These are phyloP conservation scores for Penicillium sp. DNA, from an alignment of 2,329 filamentous ascomycete genomes.

Conservation along the genomic window DNA sequence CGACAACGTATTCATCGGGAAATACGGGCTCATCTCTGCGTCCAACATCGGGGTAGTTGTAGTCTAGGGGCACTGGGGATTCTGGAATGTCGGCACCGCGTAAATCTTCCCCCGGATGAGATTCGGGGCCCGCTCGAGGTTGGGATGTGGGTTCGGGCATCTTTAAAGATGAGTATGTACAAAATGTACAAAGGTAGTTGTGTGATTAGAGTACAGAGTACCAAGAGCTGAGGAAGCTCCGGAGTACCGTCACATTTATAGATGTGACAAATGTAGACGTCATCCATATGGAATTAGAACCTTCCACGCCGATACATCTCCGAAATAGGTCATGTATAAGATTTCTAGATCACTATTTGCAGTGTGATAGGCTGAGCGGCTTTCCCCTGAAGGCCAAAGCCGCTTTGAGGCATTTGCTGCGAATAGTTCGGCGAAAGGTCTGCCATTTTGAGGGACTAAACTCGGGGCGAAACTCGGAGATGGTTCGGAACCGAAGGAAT, in stretches of 20 bases:
- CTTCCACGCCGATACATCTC: slow-evolving; percentile 16
- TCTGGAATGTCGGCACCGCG: slow-evolving; percentile 22
- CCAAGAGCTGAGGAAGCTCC: too few species aligned
- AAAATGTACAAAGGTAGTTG: not conserved
- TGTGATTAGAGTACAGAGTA: not conserved
- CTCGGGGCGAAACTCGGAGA: slow-evolving; percentile 7
- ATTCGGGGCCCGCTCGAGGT: not conserved
- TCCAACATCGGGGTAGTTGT: slow-evolving; percentile 31
- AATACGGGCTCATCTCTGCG: slow-evolving; percentile 19
- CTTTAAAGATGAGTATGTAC: not conserved
- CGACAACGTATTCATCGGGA: slow-evolving; percentile 21
- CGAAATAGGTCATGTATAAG: slow-evolving; percentile 10
- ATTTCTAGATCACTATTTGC: not conserved
- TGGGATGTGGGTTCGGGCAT: not conserved
- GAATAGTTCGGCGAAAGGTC: slow-evolving; percentile 2
- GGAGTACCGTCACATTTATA: too few species aligned
- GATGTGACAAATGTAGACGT: too few species aligned
- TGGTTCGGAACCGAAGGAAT: slow-evolving; percentile 13
- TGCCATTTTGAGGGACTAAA: not conserved
- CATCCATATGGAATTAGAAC: not conserved
- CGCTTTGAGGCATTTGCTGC: not conserved
- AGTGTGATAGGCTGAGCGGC: not conserved
- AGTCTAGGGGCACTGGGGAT: slow-evolving; percentile 20
- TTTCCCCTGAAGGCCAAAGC: not conserved
- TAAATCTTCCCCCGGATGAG: slow-evolving; percentile 25